A percentile compares a stretch with the other conserved stretches of the same genome.
phyloP scores from a whole-genome alignment of 148 eudicot species.

The Camellia granthamiana region DNA sequence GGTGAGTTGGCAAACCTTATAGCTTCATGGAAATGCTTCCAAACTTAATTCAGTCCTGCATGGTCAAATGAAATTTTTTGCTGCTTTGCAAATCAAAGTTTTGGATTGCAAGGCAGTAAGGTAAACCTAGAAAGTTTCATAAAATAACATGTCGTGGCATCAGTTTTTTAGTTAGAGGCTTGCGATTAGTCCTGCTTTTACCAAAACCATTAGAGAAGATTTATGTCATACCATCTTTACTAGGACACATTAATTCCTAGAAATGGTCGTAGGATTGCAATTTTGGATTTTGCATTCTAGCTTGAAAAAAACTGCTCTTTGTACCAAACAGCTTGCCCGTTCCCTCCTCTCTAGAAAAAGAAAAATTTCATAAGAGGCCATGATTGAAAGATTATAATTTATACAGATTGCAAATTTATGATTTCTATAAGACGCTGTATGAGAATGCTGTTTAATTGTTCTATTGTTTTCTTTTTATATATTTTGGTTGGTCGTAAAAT shows the following conservation, averaged over 20 bases:
- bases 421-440: neutral
- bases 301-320: neutral
- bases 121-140: neutral
- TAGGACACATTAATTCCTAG: slow-evolving; percentile 2
- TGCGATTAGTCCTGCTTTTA: neutral
- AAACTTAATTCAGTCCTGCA: neutral
- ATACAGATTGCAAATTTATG: neutral
- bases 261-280: slow-evolving; percentile 5
- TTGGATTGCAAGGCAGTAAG: neutral
- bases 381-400: neutral
- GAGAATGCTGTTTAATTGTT: neutral
- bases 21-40: neutral
- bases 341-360: neutral
- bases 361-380: neutral
- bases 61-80: too few relatives aligned
- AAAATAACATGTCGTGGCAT: neutral
- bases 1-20: neutral
- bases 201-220: neutral
- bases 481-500: neutral
- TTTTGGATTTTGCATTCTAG: neutral
- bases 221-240: neutral
- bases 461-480: neutral
- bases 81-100: neutral
- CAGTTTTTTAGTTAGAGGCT: neutral
- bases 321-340: neutral